Conservation (phyloP, 2,329 filamentous ascomycete species). For the Alternaria brassicicola region DNA sequence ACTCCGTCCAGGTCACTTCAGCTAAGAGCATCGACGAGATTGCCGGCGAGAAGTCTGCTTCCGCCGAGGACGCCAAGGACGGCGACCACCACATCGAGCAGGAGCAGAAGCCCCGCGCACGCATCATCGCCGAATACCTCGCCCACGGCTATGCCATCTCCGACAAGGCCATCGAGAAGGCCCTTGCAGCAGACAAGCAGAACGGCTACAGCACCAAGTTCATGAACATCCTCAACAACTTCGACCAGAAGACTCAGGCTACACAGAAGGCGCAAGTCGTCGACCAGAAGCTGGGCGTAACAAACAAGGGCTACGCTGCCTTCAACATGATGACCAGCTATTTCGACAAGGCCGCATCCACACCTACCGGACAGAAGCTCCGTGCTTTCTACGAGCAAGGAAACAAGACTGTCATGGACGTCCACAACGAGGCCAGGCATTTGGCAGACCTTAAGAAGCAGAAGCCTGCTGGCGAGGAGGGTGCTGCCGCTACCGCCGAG, state of each 20-base stretch:
- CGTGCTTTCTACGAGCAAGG: conserved; percentile 85
- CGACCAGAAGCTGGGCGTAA: conserved; percentile 84
- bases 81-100: conserved; percentile 77
- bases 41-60: conserved; percentile 64
- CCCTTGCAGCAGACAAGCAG: conserved; percentile 86
- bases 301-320: conserved; percentile 70
- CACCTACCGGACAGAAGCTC: conserved; percentile 86
- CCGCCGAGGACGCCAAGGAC: conserved; percentile 57
- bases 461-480: conserved; percentile 45
- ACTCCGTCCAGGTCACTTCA: conserved; percentile 78
- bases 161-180: conserved; percentile 76
- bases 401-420: conserved; percentile 89
- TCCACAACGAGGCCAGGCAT: conserved; percentile 87
- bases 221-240: conserved; percentile 72
- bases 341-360: conserved; percentile 90
- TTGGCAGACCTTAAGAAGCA: conserved; percentile 82
- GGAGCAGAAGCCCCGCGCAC: conserved; percentile 94
- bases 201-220: conserved; percentile 86
- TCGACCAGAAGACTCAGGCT: conserved; percentile 87
- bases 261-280: conserved; percentile 83
- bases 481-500: conserved; percentile 48
- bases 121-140: conserved; percentile 95
- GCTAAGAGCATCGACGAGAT: conserved; percentile 70
- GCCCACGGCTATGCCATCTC: conserved; percentile 90
- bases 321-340: conserved; percentile 79